Percentiles rank a stretch among this genome's conserved stretches.
phyloP scores from a whole-genome alignment of 2,329 filamentous ascomycete genomes.

The Chaetomiaceae sp. region DNA sequence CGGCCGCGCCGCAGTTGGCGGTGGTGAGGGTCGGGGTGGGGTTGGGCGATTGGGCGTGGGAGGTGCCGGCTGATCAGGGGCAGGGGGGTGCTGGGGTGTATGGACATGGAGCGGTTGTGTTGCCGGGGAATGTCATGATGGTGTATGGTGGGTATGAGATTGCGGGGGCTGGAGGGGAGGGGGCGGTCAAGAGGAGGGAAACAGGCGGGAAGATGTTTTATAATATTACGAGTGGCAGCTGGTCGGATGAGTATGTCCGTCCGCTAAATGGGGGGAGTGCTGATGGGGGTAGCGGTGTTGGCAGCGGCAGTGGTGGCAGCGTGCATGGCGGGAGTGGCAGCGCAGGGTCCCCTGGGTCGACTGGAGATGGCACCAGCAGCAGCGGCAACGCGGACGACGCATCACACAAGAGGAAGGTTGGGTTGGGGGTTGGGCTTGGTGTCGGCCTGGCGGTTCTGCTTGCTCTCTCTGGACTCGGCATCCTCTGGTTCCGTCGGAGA shows the following conservation, averaged over 20 bases:
- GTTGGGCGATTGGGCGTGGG: conserved; percentile 73
- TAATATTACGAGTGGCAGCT: conserved; percentile 53
- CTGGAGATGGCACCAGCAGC: neutral
- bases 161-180: conserved; percentile 29
- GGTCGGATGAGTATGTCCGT: conserved; percentile 48
- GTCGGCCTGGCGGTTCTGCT: conserved; percentile 52
- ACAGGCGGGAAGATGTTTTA: conserved; percentile 40
- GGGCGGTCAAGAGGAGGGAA: conserved; percentile 31
- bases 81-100: conserved; percentile 43
- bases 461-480: conserved; percentile 32
- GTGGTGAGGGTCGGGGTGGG: conserved; percentile 70
- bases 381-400: conserved; percentile 16
- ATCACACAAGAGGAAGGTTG: conserved; percentile 40
- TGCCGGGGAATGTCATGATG: conserved; percentile 66
- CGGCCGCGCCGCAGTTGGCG: conserved; percentile 77
- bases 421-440: conserved; percentile 61
- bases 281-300: conserved; percentile 1
- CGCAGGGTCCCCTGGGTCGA: neutral
- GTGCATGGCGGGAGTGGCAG: neutral
- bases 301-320: conserved; percentile 1
- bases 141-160: conserved; percentile 59
- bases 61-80: conserved; percentile 47
- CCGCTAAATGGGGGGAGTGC: conserved; percentile 28
- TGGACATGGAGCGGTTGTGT: conserved; percentile 58
- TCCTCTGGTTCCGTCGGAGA: conserved; percentile 48